phyloP scores from a whole-genome alignment of 805 yeast genomes.

The Soucietia sequanensis region DNA sequence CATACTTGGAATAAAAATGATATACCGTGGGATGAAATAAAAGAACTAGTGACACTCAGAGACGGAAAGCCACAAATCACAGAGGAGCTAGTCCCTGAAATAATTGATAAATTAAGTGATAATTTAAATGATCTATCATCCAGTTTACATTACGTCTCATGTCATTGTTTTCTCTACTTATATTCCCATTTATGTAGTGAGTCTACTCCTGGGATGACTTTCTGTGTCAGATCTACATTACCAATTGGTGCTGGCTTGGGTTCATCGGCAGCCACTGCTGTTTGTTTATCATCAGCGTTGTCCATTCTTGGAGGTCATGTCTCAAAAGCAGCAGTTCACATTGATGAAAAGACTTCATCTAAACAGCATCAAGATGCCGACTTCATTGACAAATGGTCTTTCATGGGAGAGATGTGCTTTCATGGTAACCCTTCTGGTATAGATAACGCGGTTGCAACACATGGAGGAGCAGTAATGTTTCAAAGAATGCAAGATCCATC shows the following conservation, averaged over 20 bases:
- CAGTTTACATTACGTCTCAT: constrained; percentile 70
- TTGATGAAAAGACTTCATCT: constrained; percentile 29
- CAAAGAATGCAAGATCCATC: constrained; percentile 59
- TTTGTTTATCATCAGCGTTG: constrained; percentile 76
- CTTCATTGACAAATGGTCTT: constrained; percentile 84
- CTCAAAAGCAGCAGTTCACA: constrained; percentile 29
- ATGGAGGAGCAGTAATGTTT: constrained; percentile 93
- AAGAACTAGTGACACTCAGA: constrained; percentile 13
- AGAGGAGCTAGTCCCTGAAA: constrained; percentile 58
- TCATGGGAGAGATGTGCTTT: constrained; percentile 90
- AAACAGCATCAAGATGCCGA: constrained; percentile 43
- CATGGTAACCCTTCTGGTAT: constrained; percentile 98
- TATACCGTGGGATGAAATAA: constrained; percentile 58
- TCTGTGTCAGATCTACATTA: constrained; percentile 73
- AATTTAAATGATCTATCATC: constrained; percentile 46
- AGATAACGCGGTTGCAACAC: constrained; percentile 93
- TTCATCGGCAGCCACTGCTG: constrained; percentile 87
- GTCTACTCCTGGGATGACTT: constrained; percentile 49
- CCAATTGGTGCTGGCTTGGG: constrained; percentile 98
- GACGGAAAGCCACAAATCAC: constrained; percentile 32
- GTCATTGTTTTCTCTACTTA: constrained; percentile 79
- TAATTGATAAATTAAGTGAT: constrained; percentile 48
- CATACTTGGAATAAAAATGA: constrained; percentile 61
- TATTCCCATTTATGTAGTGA: constrained; percentile 57
- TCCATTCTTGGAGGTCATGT: constrained; percentile 59